These are phyloP conservation scores for Colletotrichum liriopes DNA, from an alignment of 2,329 filamentous ascomycete species.

Conservation along the genomic window DNA sequence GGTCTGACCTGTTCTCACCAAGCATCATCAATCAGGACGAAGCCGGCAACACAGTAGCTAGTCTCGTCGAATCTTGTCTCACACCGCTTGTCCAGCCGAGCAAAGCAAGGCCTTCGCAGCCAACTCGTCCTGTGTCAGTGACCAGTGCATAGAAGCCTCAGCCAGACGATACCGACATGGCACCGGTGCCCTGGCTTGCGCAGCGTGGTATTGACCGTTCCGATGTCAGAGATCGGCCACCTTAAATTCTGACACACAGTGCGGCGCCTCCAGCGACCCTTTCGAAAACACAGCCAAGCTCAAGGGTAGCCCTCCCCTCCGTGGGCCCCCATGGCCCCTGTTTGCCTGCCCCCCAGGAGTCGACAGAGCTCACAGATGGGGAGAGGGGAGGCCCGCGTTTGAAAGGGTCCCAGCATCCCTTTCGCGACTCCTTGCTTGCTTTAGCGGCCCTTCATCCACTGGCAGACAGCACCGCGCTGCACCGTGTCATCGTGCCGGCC, in stretches of 20 bases:
- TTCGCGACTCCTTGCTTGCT: conserved; percentile 1
- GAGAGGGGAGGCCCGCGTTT: background rate
- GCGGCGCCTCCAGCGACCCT: conserved; percentile 7
- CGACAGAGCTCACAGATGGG: background rate
- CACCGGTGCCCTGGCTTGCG: conserved; percentile 27
- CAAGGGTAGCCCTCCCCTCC: background rate
- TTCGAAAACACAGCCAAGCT: conserved; percentile 5
- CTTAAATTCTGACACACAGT: conserved; percentile 33
- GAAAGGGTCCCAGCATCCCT: background rate
- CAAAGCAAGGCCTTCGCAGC: conserved; percentile 2
- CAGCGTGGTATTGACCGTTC: conserved; percentile 13
- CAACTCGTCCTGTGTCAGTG: background rate
- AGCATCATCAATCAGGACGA: background rate
- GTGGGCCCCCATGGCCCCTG: background rate
- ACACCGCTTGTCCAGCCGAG: background rate
- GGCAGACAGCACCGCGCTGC: conserved; percentile 4
- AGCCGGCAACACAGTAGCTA: background rate
- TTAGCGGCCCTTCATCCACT: conserved; percentile 1
- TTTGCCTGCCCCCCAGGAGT: background rate
- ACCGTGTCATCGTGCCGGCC: conserved; percentile 1
- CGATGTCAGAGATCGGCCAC: conserved; percentile 32
- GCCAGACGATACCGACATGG: background rate
- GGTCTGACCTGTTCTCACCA: background rate
- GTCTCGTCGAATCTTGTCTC: background rate
- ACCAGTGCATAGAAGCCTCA: conserved; percentile 11